These are phyloP conservation scores for Tolypocladium nubicola DNA, from an alignment of 2,329 filamentous ascomycete species.

Conservation along the genomic window DNA sequence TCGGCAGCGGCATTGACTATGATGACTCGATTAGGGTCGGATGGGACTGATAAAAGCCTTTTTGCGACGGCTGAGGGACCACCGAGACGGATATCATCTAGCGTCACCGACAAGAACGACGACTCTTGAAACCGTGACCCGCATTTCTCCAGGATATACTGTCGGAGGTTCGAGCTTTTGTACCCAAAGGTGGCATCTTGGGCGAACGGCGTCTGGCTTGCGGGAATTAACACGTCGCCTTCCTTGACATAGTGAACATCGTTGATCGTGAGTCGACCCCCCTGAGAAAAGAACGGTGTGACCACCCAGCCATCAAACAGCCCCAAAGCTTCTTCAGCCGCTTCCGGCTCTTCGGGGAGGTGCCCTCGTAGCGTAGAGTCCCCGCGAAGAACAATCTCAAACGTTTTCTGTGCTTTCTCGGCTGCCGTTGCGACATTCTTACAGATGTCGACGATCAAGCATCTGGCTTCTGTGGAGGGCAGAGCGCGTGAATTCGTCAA, in stretches of 20 bases:
- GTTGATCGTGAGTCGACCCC: constrained; percentile 41
- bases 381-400: constrained; percentile 44
- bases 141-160: constrained; percentile 41
- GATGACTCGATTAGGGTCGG: constrained; percentile 26
- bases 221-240: constrained; percentile 27
- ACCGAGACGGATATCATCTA: constrained; percentile 19
- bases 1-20: constrained; percentile 44
- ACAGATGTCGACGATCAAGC: constrained; percentile 37
- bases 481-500: constrained; percentile 47
- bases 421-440: constrained; percentile 35
- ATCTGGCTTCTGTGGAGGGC: constrained; percentile 31
- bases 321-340: constrained; percentile 36
- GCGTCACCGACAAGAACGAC: constrained; percentile 15
- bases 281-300: constrained; percentile 46
- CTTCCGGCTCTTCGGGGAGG: constrained; percentile 42
- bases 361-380: constrained; percentile 46
- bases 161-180: constrained; percentile 33
- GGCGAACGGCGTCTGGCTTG: constrained; percentile 42
- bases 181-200: constrained; percentile 48
- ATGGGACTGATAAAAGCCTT: constrained; percentile 20
- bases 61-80: constrained; percentile 13
- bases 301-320: constrained; percentile 39
- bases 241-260: constrained; percentile 49
- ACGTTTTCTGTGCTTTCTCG: constrained; percentile 21
- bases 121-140: constrained; percentile 16